Conservation (phyloP, 345 rosid species). For the Camelina neglecta region DNA sequence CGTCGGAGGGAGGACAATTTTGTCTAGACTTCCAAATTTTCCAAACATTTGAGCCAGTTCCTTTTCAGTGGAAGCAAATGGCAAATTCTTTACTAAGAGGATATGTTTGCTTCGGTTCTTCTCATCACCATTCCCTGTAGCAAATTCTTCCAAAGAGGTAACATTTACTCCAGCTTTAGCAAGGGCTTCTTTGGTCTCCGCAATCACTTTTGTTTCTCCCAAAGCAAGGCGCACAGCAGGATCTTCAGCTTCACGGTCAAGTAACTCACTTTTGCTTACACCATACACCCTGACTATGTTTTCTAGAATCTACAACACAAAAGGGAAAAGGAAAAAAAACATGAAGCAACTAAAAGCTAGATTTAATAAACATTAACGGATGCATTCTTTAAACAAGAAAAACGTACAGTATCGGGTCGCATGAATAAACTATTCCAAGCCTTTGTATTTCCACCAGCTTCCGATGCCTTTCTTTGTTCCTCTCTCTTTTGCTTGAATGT, state of each 20-base stretch:
- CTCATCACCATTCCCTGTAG: conserved; percentile 61
- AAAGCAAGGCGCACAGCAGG: conserved; percentile 95
- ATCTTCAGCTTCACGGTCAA: conserved; percentile 88
- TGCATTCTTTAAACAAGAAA: conserved; percentile 22
- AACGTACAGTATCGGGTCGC: conserved; percentile 85
- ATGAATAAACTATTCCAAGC: conserved; percentile 96
- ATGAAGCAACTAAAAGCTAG: conserved; percentile 14
- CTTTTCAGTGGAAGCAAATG: conserved; percentile 84
- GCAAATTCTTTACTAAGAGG: conserved; percentile 86
- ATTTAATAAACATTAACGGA: conserved; percentile 13
- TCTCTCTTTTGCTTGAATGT: conserved; percentile 78
- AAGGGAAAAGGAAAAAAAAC: not conserved
- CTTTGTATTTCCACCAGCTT: conserved; percentile 85
- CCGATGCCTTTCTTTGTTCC: conserved; percentile 87
- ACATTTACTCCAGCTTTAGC: conserved; percentile 82
- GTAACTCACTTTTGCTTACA: conserved; percentile 88
- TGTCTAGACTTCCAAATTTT: conserved; percentile 82
- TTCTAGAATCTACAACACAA: conserved; percentile 69
- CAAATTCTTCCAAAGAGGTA: conserved; percentile 68
- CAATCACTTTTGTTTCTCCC: conserved; percentile 95
- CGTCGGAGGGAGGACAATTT: conserved; percentile 84
- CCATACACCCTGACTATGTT: conserved; percentile 84
- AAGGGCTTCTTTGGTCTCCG: conserved; percentile 87
- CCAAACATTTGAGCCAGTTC: conserved; percentile 86
- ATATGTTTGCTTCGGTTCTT: conserved; percentile 82